A percentile compares a stretch with the other conserved stretches of the same genome.
These are phyloP conservation scores for Entrophospora sp. DNA, from an alignment of 192 early-diverging fungal species.

Conservation along the genomic window DNA sequence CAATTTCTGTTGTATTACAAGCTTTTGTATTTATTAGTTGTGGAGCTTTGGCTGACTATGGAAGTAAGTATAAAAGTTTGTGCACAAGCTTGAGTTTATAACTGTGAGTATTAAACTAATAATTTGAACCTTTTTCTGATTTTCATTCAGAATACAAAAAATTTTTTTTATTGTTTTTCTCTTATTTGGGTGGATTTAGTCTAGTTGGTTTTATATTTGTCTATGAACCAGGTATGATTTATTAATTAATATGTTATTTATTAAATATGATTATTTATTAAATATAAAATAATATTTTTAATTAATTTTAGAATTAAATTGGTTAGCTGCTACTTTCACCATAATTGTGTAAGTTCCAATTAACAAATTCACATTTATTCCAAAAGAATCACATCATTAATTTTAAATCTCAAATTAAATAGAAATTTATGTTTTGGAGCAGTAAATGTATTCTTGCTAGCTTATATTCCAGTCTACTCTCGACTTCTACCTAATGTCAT, in stretches of 20 bases:
- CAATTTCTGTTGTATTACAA: conserved; percentile 34
- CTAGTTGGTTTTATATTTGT: too few relatives aligned
- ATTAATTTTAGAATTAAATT: too few relatives aligned
- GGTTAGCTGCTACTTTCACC: conserved; percentile 28
- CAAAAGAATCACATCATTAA: not conserved
- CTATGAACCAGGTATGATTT: too few relatives aligned
- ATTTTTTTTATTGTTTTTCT: too few relatives aligned
- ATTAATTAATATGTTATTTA: too few relatives aligned
- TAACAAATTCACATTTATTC: not conserved
- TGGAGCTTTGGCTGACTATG: conserved; percentile 39
- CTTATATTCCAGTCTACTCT: conserved; percentile 40
- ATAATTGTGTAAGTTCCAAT: conserved; percentile 23
- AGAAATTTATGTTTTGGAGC: conserved; percentile 38
- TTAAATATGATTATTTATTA: too few relatives aligned
- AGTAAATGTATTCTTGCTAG: conserved; percentile 42
- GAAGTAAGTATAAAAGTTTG: conserved; percentile 23
- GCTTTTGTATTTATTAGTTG: conserved; percentile 37
- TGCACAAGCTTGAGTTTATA: too few relatives aligned
- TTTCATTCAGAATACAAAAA: conserved; percentile 30
- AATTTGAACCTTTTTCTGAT: not conserved
- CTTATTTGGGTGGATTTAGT: too few relatives aligned
- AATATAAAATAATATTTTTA: too few relatives aligned
- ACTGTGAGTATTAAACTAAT: not conserved
- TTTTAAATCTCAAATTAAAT: not conserved
- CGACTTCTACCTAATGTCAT: conserved; percentile 33